phyloP scores from a whole-genome alignment of 495 filamentous ascomycete species.

The Aspergillus homomorphus region DNA sequence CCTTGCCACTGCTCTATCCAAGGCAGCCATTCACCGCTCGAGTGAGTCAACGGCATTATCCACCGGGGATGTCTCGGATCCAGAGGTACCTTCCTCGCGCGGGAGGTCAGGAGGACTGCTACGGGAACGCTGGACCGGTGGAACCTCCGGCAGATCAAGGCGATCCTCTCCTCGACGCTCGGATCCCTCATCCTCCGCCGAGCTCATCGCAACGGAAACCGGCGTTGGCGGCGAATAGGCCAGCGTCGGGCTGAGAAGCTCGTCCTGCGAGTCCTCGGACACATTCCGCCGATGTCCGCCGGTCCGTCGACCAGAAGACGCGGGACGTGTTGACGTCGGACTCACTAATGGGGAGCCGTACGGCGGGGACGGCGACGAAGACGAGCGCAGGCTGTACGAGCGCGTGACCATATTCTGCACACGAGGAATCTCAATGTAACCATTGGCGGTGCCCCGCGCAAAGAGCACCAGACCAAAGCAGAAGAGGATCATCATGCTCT shows the following conservation, averaged over 20 bases:
- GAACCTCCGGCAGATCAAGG: conserved; percentile 21
- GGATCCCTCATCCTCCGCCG: conserved; percentile 22
- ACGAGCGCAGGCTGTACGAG: conserved; percentile 44
- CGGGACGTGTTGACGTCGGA: conserved; percentile 41
- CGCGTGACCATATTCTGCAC: conserved; percentile 56
- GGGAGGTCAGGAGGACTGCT: conserved; percentile 40
- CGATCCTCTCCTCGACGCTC: conserved; percentile 14
- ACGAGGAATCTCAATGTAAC: conserved; percentile 54
- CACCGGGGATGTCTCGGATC: conserved; percentile 14
- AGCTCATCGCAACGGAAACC: conserved; percentile 28
- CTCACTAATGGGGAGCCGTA: conserved; percentile 46
- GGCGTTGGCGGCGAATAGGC: conserved; percentile 50
- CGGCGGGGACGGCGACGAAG: conserved; percentile 38
- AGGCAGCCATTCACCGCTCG: neutral
- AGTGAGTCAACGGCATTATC: conserved; percentile 5
- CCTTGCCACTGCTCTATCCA: neutral
- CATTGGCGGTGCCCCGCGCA: conserved; percentile 44
- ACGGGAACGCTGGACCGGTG: conserved; percentile 30
- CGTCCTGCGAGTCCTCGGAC: conserved; percentile 42
- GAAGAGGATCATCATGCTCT: conserved; percentile 79
- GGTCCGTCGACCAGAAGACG: conserved; percentile 36
- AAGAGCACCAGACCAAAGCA: conserved; percentile 89
- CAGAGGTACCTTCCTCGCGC: conserved; percentile 12
- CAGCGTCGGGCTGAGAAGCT: conserved; percentile 35
- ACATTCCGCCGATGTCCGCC: conserved; percentile 36